Percentiles rank a stretch among this genome's conserved stretches.
These are phyloP conservation scores for Fusarium chlamydosporum DNA, from an alignment of 2,329 filamentous ascomycete species.

Conservation along the genomic window DNA sequence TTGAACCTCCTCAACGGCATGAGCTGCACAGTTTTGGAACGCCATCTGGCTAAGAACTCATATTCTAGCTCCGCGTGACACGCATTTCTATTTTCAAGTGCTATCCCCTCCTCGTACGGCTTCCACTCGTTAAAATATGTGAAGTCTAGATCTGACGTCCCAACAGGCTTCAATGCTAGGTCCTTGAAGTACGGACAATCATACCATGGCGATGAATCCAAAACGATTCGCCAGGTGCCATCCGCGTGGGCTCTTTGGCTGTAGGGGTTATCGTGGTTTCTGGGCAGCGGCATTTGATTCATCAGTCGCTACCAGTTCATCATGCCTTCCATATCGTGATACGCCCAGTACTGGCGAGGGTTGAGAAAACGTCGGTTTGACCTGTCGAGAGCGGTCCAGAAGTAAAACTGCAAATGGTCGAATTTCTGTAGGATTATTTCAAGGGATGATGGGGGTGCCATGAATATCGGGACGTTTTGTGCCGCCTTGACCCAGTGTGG, in stretches of 20 bases:
- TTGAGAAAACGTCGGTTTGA: slow-evolving; percentile 4
- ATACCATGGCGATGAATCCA: slow-evolving; percentile 49
- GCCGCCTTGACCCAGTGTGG: slow-evolving; percentile 3
- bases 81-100: background rate
- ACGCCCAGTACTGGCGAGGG: slow-evolving; percentile 4
- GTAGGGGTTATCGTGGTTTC: slow-evolving; percentile 6
- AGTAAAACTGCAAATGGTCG: slow-evolving; percentile 42
- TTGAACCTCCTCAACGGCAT: slow-evolving; percentile 44
- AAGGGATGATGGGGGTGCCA: too few species aligned
- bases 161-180: slow-evolving; percentile 15
- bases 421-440: background rate
- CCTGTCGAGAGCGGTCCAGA: slow-evolving; percentile 50
- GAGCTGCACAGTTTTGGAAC: slow-evolving; percentile 28
- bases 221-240: slow-evolving; percentile 45
- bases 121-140: background rate
- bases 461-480: background rate
- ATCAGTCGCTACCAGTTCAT: slow-evolving; percentile 52
- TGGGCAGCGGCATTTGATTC: slow-evolving; percentile 27
- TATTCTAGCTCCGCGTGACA: slow-evolving; percentile 41
- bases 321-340: slow-evolving; percentile 25
- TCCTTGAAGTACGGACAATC: slow-evolving; percentile 48
- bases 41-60: slow-evolving; percentile 48
- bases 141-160: background rate
- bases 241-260: slow-evolving; percentile 37
- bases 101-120: background rate